Evolutionary conservation across 2,329 filamentous ascomycete genomes (phyloP).

Genomic region (Pseudogymnoascus sp.): DNA sequence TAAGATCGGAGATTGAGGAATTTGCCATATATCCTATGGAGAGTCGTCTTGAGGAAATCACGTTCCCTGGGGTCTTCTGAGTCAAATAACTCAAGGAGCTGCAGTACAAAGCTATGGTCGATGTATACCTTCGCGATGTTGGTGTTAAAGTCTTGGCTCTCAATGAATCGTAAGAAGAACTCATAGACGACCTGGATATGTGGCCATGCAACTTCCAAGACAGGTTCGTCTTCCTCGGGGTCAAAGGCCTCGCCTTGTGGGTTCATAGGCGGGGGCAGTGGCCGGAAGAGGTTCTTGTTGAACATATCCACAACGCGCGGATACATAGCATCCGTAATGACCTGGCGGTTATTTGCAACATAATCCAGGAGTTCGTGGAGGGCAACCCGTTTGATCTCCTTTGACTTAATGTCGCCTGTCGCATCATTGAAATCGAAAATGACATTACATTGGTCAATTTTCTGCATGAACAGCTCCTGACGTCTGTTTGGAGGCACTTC

Average conservation of each 20-base stretch:
- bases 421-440: constrained; percentile 99
- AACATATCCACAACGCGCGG: constrained; percentile 99
- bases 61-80: constrained; percentile 94
- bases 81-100: constrained; percentile 95
- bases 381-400: constrained; percentile 96
- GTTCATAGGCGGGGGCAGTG: constrained; percentile 93
- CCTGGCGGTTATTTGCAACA: constrained; percentile 94
- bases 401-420: constrained; percentile 97
- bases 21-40: constrained; percentile 97
- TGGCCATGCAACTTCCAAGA: constrained; percentile 96
- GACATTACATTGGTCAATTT: constrained; percentile 99
- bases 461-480: constrained; percentile 98
- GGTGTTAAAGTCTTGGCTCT: constrained; percentile 99
- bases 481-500: constrained; percentile 91
- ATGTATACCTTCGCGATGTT: constrained; percentile 99
- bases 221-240: constrained; percentile 95
- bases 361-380: constrained; percentile 96
- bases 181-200: constrained; percentile 99
- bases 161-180: constrained; percentile 97
- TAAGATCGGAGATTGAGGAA: constrained; percentile 96
- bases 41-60: constrained; percentile 95
- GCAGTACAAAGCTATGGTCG: constrained; percentile 93
- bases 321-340: constrained; percentile 99
- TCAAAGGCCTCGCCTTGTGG: constrained; percentile 98
- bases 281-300: constrained; percentile 94